phyloP scores from a whole-genome alignment of 192 early-diverging fungal genomes.

The Paraglomus occultum region DNA sequence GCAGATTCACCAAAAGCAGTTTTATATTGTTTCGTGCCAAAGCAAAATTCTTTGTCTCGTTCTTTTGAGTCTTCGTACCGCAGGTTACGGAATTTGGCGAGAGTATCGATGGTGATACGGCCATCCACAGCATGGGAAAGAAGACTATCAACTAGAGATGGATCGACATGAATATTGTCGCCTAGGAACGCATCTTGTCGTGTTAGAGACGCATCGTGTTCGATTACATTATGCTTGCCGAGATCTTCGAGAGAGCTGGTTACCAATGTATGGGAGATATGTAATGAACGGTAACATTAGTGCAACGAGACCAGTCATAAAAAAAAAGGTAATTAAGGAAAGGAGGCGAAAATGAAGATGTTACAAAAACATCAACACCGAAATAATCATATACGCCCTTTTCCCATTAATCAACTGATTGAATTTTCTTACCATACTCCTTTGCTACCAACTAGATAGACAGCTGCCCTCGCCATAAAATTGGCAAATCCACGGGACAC shows the following conservation, averaged over 20 bases:
- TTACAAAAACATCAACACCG: too few relatives aligned
- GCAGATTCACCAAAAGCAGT: not conserved
- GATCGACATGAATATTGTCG: conserved; percentile 1
- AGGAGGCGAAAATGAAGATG: too few relatives aligned
- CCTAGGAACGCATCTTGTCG: conserved; percentile 7
- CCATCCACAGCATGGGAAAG: not conserved
- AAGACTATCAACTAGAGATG: conserved; percentile 9
- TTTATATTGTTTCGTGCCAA: not conserved
- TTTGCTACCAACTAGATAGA: not conserved
- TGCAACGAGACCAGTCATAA: too few relatives aligned
- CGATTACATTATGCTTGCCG: not conserved
- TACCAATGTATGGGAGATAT: too few relatives aligned
- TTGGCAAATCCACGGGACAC: not conserved
- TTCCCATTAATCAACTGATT: too few relatives aligned
- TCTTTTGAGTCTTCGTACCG: not conserved
- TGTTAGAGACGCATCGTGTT: conserved; percentile 27
- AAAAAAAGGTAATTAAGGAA: too few relatives aligned
- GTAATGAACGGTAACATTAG: too few relatives aligned
- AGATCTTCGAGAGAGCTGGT: not conserved
- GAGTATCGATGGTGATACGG: conserved; percentile 14
- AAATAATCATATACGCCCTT: too few relatives aligned
- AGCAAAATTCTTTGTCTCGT: conserved; percentile 3
- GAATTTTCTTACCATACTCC: not conserved
- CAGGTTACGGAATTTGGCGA: conserved; percentile 1
- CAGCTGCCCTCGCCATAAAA: not conserved